Conservation (phyloP, 805 yeast genomes). For the Tanozyma kutaoensis region DNA sequence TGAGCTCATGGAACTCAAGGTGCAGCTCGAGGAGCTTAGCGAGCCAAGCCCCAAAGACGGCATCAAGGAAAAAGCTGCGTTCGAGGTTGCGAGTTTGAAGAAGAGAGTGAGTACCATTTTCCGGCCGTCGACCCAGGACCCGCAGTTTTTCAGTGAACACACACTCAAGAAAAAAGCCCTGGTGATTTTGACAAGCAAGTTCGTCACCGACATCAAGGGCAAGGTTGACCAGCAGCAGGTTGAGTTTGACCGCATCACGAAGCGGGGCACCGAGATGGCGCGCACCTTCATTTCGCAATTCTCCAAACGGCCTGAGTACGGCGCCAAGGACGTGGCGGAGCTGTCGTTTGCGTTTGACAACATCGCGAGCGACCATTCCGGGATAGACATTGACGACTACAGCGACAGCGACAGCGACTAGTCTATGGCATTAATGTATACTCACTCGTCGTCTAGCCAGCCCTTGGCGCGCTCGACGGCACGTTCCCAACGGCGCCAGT, state of each 20-base stretch:
- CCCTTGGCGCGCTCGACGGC: conserved; percentile 74
- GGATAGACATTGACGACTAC: conserved; percentile 7
- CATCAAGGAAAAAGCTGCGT: conserved; percentile 3
- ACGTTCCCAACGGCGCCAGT: conserved; percentile 71
- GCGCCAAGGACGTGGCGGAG: conserved; percentile 5
- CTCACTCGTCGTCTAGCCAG: conserved; percentile 45
- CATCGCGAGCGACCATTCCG: conserved; percentile 4
- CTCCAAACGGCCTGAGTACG: conserved; percentile 7
- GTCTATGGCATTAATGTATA: conserved; percentile 1
- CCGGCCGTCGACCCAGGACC: conserved; percentile 1
- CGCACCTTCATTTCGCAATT: conserved; percentile 11
- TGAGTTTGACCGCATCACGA: conserved; percentile 11
- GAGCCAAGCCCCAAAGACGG: conserved; percentile 3
- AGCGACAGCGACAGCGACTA: conserved; percentile 12
- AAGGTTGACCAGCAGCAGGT: conserved; percentile 8
- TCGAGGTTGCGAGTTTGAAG: conserved; percentile 1
- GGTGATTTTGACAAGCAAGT: conserved; percentile 7
- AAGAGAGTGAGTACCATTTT: conserved; percentile 6
- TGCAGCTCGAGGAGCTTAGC: conserved; percentile 9
- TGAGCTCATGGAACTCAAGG: conserved; percentile 18
- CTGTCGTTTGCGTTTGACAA: conserved; percentile 17
- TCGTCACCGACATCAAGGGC: conserved; percentile 6
- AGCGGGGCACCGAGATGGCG: conserved; percentile 14
- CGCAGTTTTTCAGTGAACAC: conserved; percentile 1
- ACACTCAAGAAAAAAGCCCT: conserved; percentile 9